phyloP scores from a whole-genome alignment of 2,329 filamentous ascomycete species.

The Colletotrichum viniferum region DNA sequence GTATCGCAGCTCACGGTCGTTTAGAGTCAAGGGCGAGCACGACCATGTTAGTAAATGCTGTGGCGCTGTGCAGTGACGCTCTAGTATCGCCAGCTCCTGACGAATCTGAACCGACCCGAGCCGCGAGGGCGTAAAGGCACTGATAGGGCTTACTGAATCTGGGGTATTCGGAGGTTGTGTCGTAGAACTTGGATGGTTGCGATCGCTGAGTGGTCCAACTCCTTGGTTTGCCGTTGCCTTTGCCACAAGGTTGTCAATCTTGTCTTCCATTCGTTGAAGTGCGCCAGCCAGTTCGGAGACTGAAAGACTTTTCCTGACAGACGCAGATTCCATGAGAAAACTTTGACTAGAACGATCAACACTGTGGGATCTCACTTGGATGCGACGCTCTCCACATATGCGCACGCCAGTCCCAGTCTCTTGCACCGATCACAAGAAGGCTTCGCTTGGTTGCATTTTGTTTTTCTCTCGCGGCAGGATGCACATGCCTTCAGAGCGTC shows the following conservation, averaged over 20 bases:
- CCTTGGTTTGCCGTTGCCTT: neutral
- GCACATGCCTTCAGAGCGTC: neutral
- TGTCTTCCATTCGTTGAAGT: neutral
- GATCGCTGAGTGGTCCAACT: neutral
- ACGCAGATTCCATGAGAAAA: neutral
- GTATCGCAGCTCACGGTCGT: neutral
- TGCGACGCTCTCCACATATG: slow-evolving; percentile 1
- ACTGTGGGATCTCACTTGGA: neutral
- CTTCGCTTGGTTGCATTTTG: slow-evolving; percentile 1
- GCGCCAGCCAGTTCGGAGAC: neutral
- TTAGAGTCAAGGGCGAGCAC: neutral
- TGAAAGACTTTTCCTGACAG: neutral
- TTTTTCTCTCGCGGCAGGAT: neutral
- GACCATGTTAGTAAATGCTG: neutral
- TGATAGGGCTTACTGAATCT: neutral
- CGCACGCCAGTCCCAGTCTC: slow-evolving; percentile 1
- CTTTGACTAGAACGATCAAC: neutral
- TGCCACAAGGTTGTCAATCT: neutral
- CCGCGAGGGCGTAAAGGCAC: neutral
- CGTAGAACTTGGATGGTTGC: neutral
- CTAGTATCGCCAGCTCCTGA: neutral
- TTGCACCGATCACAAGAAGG: neutral
- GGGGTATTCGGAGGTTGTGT: neutral
- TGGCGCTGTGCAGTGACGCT: neutral
- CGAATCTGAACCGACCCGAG: neutral